Evolutionary conservation across 306 rosid species (phyloP), one percentile per base, ranked within the genome.

Genomic region (Argentina anserina): DNA sequence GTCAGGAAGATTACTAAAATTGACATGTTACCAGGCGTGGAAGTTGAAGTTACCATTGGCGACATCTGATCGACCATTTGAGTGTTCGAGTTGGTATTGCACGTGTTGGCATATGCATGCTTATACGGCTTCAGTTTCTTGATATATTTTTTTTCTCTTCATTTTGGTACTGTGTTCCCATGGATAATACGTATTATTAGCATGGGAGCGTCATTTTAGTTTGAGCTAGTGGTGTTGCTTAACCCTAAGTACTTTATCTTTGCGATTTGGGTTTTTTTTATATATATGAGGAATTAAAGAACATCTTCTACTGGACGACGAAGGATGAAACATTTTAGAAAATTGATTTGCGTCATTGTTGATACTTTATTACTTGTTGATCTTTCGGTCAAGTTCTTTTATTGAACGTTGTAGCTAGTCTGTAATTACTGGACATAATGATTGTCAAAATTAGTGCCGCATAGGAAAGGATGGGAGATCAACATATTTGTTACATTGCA

Each of bases 31-130:
- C 88, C 91, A 0, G 89, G 91, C 50, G 96, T 88, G 0, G 90
- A 86, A 80, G 96, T 88, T 41, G 93, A 86, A 81, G 93, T 90
- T 0, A 90, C 91, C 65, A 88, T 90, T 75, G 96, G 88, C 0
- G 96, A 88, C 76, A 82, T 88, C 53, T 90, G 61, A 87, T 26
- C 43, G 0, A 42, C 10, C 4, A 1, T 53, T 10, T 3, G 31
- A 23, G 6, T 26, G 12, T 23, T 10, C 3, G 6, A 9, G 6
- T 21, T 3, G 3, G 26, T n/a, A 2, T 11, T 25, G 7, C 25
- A 9, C 25, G 3, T 11, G 33, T 25, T 25, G 18, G 3, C 36
- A 33, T 33, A 3, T 56, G 4, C 34, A 56, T 56, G 34, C 4
- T 56, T 52, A 0, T 8, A 26, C 6, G 40, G 25, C 45, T 46